A percentile compares a stretch with the other conserved stretches of the same genome.
Evolutionary conservation across 2,329 filamentous ascomycete species (phyloP).

Genomic region (Bipolaris victoriae): DNA sequence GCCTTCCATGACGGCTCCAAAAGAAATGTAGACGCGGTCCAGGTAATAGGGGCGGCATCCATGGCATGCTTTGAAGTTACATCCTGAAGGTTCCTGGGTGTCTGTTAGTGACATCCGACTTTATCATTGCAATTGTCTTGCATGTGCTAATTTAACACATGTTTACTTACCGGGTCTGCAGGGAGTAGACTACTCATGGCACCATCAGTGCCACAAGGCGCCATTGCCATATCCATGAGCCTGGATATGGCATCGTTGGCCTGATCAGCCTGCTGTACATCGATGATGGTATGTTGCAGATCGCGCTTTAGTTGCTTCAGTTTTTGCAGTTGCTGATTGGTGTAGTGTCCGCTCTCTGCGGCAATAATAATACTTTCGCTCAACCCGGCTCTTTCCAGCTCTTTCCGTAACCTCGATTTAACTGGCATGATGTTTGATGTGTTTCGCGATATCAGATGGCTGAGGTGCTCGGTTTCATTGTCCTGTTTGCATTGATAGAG

Average conservation of each 20-base stretch:
- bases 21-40: constrained; percentile 55
- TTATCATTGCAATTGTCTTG: background rate
- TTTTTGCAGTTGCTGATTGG: constrained; percentile 36
- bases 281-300: constrained; percentile 37
- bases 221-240: constrained; percentile 17
- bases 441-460: constrained; percentile 4
- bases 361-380: constrained; percentile 44
- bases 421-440: background rate
- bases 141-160: background rate
- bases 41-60: constrained; percentile 58
- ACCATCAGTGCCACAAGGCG: constrained; percentile 30
- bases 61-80: constrained; percentile 56
- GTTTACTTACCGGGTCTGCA: constrained; percentile 22
- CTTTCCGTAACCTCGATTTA: constrained; percentile 30
- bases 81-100: constrained; percentile 29
- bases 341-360: constrained; percentile 45
- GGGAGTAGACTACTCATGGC: constrained; percentile 19
- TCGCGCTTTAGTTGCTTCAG: constrained; percentile 43
- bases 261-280: constrained; percentile 24
- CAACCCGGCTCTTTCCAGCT: constrained; percentile 38
- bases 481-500: constrained; percentile 77
- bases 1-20: constrained; percentile 52
- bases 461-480: constrained; percentile 15
- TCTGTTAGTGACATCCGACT: constrained; percentile 6
- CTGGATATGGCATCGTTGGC: constrained; percentile 27